Conservation (phyloP, 2,329 filamentous ascomycete genomes). For the Alternaria angustiovoidea region DNA sequence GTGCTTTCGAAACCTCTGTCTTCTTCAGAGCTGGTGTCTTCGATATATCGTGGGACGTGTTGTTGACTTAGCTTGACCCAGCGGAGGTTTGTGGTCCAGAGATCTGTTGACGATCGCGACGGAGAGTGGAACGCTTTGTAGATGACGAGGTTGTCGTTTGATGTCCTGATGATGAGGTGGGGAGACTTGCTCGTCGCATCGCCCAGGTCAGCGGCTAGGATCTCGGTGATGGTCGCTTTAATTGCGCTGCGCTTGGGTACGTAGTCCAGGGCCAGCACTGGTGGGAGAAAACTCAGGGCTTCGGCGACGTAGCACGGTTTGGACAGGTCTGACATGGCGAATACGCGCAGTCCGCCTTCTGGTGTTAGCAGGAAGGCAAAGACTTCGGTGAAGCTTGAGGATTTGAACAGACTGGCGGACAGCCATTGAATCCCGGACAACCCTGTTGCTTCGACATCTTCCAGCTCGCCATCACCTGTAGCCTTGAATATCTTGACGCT, state of each 20-base stretch:
- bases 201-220: slow-evolving; percentile 85
- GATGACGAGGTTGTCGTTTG: slow-evolving; percentile 81
- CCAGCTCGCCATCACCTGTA: slow-evolving; percentile 82
- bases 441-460: slow-evolving; percentile 75
- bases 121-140: slow-evolving; percentile 78
- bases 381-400: slow-evolving; percentile 64
- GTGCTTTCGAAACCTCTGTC: slow-evolving; percentile 57
- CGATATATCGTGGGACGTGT: slow-evolving; percentile 66
- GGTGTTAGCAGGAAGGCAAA: slow-evolving; percentile 80
- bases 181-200: slow-evolving; percentile 74
- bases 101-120: slow-evolving; percentile 46
- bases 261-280: slow-evolving; percentile 76
- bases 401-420: slow-evolving; percentile 82
- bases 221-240: slow-evolving; percentile 78
- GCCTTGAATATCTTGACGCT: slow-evolving; percentile 82
- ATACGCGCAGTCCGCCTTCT: slow-evolving; percentile 79
- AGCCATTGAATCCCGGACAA: slow-evolving; percentile 75
- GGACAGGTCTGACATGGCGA: slow-evolving; percentile 75
- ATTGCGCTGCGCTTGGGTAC: slow-evolving; percentile 73
- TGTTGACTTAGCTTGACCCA: slow-evolving; percentile 80
- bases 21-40: slow-evolving; percentile 58
- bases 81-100: slow-evolving; percentile 67
- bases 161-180: slow-evolving; percentile 82
- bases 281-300: slow-evolving; percentile 79
- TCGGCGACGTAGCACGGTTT: slow-evolving; percentile 78